Conservation (phyloP, 441 rosid species). For the Mallotus japonicus region DNA sequence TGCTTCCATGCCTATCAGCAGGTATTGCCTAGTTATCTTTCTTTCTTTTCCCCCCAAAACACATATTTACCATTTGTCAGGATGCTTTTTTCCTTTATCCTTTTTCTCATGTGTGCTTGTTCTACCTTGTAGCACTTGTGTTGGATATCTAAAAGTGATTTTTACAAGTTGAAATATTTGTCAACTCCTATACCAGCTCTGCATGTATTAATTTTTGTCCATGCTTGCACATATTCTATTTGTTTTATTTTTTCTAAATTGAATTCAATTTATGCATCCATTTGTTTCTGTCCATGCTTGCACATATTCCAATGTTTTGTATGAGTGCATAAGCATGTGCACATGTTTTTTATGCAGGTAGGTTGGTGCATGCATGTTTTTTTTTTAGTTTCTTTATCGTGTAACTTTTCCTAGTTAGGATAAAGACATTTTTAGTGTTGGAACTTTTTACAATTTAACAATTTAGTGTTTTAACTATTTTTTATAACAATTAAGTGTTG, state of each 20-base stretch:
- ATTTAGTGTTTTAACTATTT: no score
- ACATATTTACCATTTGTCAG: not conserved
- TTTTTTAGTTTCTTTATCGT: not conserved
- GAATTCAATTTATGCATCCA: no score
- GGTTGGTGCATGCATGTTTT: not conserved
- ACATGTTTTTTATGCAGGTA: not conserved
- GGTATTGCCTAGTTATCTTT: constrained; percentile 36
- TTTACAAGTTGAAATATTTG: not conserved
- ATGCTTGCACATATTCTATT: no score
- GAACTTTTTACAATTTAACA: no score
- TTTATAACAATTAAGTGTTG: no score
- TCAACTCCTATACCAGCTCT: not conserved
- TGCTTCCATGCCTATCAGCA: constrained; percentile 99
- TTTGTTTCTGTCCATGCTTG: no score
- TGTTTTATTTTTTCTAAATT: no score
- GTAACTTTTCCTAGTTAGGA: no score
- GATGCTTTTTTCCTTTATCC: not conserved
- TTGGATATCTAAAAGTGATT: not conserved
- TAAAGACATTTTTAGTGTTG: no score
- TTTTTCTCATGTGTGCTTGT: not conserved
- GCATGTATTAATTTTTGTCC: no score
- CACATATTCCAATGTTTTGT: no score
- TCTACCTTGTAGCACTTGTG: not conserved
- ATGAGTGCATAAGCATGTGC: no score
- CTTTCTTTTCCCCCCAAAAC: not conserved